A percentile compares a stretch with the other conserved stretches of the same genome.
Conservation (phyloP, 805 yeast species). For the Blastobotrys muscicola region DNA sequence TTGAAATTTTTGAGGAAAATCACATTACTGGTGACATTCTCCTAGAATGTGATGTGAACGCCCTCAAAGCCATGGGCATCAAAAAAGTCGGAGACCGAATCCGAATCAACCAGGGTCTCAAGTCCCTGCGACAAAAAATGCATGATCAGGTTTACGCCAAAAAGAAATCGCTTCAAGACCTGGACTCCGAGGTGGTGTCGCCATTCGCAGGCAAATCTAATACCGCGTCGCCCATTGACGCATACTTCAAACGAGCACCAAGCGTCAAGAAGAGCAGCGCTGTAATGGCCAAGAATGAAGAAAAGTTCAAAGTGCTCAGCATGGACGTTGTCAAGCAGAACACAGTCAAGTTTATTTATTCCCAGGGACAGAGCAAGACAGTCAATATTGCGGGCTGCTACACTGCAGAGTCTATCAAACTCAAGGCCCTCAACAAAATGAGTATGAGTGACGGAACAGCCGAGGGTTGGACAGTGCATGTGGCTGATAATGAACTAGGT, state of each 20-base stretch:
- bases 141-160: neutral
- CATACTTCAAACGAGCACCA: neutral
- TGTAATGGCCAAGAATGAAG: slow-evolving; percentile 10
- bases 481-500: slow-evolving; percentile 47
- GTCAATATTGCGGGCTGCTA: slow-evolving; percentile 72
- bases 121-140: slow-evolving; percentile 29
- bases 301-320: slow-evolving; percentile 15
- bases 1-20: slow-evolving; percentile 29
- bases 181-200: slow-evolving; percentile 13
- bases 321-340: slow-evolving; percentile 29
- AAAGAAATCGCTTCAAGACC: slow-evolving; percentile 9
- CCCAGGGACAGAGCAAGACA: slow-evolving; percentile 60
- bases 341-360: slow-evolving; percentile 57
- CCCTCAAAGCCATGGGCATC: slow-evolving; percentile 66
- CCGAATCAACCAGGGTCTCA: slow-evolving; percentile 50
- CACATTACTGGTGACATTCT: slow-evolving; percentile 49
- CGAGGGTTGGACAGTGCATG: slow-evolving; percentile 35
- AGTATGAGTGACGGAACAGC: slow-evolving; percentile 22
- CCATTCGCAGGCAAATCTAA: slow-evolving; percentile 10
- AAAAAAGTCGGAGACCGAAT: slow-evolving; percentile 77
- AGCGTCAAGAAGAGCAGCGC: slow-evolving; percentile 7
- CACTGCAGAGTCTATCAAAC: slow-evolving; percentile 69
- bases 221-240: slow-evolving; percentile 2
- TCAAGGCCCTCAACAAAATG: slow-evolving; percentile 49
- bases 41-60: slow-evolving; percentile 49